Conservation (phyloP, 148 eudicot genomes). For the Fagopyrum esculentum region DNA sequence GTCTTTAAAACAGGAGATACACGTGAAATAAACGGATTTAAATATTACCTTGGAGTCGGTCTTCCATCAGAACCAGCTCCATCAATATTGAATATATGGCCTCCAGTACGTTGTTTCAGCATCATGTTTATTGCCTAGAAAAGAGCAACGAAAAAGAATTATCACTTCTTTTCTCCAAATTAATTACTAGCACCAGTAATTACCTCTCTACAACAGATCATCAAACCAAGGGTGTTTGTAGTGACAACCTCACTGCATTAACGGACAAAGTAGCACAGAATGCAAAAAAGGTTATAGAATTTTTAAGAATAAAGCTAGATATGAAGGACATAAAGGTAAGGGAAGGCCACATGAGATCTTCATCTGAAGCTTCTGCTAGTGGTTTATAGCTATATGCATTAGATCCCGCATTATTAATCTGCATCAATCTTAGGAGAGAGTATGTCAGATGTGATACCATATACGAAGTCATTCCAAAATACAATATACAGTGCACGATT, state of each 20-base stretch:
- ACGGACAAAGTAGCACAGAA: conserved; percentile 1
- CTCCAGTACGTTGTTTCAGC: conserved; percentile 81
- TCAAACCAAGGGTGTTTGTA: conserved; percentile 94
- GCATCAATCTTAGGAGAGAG: conserved; percentile 41
- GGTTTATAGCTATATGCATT: conserved; percentile 97
- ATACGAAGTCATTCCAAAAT: background rate
- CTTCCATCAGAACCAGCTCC: conserved; percentile 99
- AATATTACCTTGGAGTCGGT: conserved; percentile 83
- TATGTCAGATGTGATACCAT: conserved; percentile 10
- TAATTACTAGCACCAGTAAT: conserved; percentile 9
- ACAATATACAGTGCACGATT: background rate
- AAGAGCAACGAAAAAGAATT: conserved; percentile 17
- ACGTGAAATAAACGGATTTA: background rate
- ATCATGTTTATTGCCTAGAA: conserved; percentile 85
- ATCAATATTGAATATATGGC: conserved; percentile 90
- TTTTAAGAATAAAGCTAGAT: conserved; percentile 1
- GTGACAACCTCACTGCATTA: conserved; percentile 81
- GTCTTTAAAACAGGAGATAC: background rate
- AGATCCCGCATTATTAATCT: conserved; percentile 99
- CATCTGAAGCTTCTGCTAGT: conserved; percentile 89
- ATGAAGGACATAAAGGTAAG: conserved; percentile 6
- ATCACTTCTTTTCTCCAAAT: background rate
- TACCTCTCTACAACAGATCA: conserved; percentile 99
- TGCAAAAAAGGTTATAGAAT: background rate
- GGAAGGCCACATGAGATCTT: conserved; percentile 74